Evolutionary conservation across 2,329 filamentous ascomycete species (phyloP), one percentile per base, ranked within the genome.

Genomic region (Fusarium illudens): DNA sequence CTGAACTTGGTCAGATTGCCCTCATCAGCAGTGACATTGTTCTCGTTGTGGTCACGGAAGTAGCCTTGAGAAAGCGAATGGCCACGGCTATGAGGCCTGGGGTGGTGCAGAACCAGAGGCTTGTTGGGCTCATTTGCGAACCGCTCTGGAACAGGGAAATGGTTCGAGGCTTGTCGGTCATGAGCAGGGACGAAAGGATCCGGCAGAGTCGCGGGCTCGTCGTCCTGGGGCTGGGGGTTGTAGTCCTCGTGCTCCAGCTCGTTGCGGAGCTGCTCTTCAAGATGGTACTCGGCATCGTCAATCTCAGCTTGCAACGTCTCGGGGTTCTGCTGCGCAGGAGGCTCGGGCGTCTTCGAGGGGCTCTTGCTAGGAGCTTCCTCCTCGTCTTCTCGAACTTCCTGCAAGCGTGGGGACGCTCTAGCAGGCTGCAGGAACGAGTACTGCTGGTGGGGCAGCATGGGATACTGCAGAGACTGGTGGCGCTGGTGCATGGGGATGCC

Each of bases 281-380:
- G 79, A 72, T 95, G 92, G 74, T 96, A 95, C 73, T 97, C 92
- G 5, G 92, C 90, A 74, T 94, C 92, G 51, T 96, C 91, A 58
- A 96, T 90, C 70, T 96, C 93, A 65, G 90, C 90, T 76, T 97
- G 93, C 22, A 97, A 84, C 70, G 94, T 94, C 71, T 94, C 91
- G 48, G 81, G 78, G 54, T 84, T 80, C 46, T 81, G 81, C 50
- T 81, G 81, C 48, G 79, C 78, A 11, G 71, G 58, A 10, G 84
- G 81, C 71, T 89, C 85, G 0, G 86, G 84, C 0, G 84, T 86
- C 72, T 84, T 86, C 2, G 84, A 86, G 10, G 82, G 83, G 59
- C 81, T 86, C 77, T 87, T 84, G 70, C 75, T 79, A 25, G 62
- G 65, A 1, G 79, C 77, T 61, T 92, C 90, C 68, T 92, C 90